A percentile compares a stretch with the other conserved stretches of the same genome.
Evolutionary conservation across 345 rosid species (phyloP).

Genomic region (Gossypium arboreum): DNA sequence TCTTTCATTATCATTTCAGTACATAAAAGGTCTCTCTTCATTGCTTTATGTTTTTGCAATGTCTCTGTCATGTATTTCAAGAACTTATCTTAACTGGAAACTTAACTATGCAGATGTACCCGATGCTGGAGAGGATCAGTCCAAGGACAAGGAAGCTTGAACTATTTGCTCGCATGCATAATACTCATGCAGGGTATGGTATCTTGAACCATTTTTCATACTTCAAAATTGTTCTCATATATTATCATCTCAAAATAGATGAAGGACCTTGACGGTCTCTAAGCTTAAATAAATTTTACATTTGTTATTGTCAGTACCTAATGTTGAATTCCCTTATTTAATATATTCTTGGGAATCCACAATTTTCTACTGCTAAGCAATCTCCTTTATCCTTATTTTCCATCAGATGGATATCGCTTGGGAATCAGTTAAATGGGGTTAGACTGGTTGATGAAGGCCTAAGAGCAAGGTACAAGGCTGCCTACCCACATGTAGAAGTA

Average conservation of each 20-base stretch:
- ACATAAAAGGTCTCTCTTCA: background rate
- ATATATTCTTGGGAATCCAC: background rate
- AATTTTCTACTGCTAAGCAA: background rate
- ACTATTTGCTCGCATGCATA: constrained; percentile 97
- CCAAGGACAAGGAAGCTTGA: constrained; percentile 94
- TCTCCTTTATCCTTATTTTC: background rate
- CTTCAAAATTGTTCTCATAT: background rate
- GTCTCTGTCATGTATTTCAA: background rate
- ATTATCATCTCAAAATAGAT: constrained; percentile 38
- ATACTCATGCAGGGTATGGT: constrained; percentile 88
- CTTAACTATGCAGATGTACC: constrained; percentile 68
- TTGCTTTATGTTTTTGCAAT: background rate
- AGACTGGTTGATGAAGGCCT: constrained; percentile 90
- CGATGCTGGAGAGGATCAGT: constrained; percentile 95
- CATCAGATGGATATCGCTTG: constrained; percentile 89
- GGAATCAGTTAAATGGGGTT: constrained; percentile 86
- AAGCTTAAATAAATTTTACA: background rate
- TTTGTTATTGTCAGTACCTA: background rate
- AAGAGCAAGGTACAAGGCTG: constrained; percentile 90
- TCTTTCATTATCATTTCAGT: background rate
- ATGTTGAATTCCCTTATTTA: background rate
- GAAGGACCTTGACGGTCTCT: background rate
- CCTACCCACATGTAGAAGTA: constrained; percentile 78
- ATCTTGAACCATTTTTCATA: background rate
- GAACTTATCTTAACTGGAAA: constrained; percentile 3